A percentile compares a stretch with the other conserved stretches of the same genome.
phyloP scores from a whole-genome alignment of 2,329 filamentous ascomycete species.

The Nothophaeocryptopus gaeumannii region DNA sequence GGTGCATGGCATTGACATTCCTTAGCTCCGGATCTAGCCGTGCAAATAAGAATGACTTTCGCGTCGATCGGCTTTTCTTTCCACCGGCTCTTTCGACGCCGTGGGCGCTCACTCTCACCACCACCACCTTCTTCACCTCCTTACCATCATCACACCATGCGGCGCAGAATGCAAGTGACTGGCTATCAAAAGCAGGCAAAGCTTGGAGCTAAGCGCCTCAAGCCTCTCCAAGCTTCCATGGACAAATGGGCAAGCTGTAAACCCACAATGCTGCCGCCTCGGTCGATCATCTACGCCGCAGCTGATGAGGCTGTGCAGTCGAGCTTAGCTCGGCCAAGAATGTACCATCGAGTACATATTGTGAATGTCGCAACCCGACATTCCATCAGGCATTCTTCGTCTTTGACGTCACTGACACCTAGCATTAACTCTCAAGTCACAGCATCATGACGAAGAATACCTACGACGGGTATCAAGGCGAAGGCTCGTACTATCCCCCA shows the following conservation, averaged over 20 bases:
- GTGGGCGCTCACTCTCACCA: too few relatives aligned
- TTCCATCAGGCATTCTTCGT: not conserved
- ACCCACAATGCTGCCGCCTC: conserved; percentile 16
- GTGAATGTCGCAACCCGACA: not conserved
- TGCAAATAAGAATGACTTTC: too few relatives aligned
- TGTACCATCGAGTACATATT: conserved; percentile 3
- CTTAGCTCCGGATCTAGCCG: too few relatives aligned
- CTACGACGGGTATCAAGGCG: conserved; percentile 14
- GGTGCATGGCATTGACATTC: too few relatives aligned
- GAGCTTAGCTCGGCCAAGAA: conserved; percentile 5
- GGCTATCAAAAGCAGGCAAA: too few relatives aligned
- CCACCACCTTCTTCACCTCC: too few relatives aligned
- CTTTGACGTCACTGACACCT: not conserved
- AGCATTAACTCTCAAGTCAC: not conserved
- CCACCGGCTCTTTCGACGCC: too few relatives aligned
- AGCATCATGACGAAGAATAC: conserved; percentile 20
- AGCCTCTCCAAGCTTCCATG: conserved; percentile 9
- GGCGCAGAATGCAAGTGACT: too few relatives aligned
- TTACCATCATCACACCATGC: too few relatives aligned
- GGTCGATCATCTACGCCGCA: conserved; percentile 57
- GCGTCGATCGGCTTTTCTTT: too few relatives aligned
- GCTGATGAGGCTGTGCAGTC: conserved; percentile 19
- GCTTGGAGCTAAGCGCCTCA: not conserved
- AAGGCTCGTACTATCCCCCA: conserved; percentile 15
- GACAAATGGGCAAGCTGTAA: conserved; percentile 3